Base-by-base conservation (phyloP, 2,329 filamentous ascomycete genomes). In the Berkeleyomyces rouxiae region DNA sequence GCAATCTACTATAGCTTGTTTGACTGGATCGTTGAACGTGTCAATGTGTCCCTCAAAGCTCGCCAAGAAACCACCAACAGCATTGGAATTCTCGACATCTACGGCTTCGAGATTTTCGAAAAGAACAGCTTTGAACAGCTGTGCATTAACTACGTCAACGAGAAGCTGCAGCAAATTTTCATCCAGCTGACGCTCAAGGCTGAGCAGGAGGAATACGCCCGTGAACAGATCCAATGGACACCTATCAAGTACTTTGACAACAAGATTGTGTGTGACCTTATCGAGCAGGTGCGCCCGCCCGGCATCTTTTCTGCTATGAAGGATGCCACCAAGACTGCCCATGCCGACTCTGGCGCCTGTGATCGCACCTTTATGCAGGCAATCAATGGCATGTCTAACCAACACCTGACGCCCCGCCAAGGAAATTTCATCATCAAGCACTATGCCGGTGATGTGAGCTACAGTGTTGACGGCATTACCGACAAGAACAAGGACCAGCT, bases 171-270 rank as follows among this genome's bases (percentile, higher is more conserved):
- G 74, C 93, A 99, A 71, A 97, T 99, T 70, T 99, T 99, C 72
- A 99, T 99, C 68, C 93, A 99, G 74, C 78, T 99, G 68, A 99
- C 93, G 0, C 75, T 99, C 66, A 96, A 96, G 77, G 87, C 93
- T 0, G 93, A 99, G 73, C 93, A 99, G 75, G 93, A 99, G 68
- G 93, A 99, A 73, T 99, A 99, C 70, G 90, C 87, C 13, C 81
- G 88, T 58, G 93, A 99, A 74, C 86, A 97, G 77, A 99, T 99
- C 71, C 85, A 95, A 71, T 99, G 93, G 93, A 96, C 91, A 0
- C 93, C 93, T 2, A 99, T 99, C 79, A 95, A 93, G 70, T 99
- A 97, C 75, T 99, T 97, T 69, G 93, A 99, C 75, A 99, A 99
- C 80, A 97, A 97, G 78, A 86, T 99, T 58, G 93, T 99, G 63